These are phyloP conservation scores for Huntiella abstrusa DNA, from an alignment of 2,329 filamentous ascomycete genomes.

Conservation along the genomic window DNA sequence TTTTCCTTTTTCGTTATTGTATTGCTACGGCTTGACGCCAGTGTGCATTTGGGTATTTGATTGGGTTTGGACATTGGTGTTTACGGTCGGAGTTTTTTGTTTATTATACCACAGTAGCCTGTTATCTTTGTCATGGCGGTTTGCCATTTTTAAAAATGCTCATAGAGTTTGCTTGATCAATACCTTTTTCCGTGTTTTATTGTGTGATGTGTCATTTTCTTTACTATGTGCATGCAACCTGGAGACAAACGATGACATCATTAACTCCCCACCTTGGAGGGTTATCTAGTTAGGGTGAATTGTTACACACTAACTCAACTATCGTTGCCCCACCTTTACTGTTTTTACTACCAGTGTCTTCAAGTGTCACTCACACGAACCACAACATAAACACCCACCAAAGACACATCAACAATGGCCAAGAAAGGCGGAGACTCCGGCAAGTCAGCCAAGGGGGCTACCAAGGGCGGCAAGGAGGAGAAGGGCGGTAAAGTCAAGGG, in stretches of 20 bases:
- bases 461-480: conserved; percentile 22
- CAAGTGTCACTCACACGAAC: no score
- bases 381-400: neutral
- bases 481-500: conserved; percentile 32
- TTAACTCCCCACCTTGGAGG: neutral
- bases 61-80: neutral
- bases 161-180: no score
- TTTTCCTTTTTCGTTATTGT: neutral
- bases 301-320: neutral
- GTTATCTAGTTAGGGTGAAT: neutral
- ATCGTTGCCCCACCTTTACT: neutral
- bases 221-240: no score
- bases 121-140: no score
- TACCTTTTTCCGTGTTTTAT: neutral
- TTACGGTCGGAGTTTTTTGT: no score
- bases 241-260: neutral
- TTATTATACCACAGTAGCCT: no score
- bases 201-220: neutral
- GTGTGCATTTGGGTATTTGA: no score
- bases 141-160: no score
- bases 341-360: neutral
- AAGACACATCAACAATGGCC: conserved; percentile 1
- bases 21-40: neutral
- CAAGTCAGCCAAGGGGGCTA: conserved; percentile 15
- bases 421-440: conserved; percentile 9